Base-by-base conservation (phyloP, 2,329 filamentous ascomycete species). In the Hymenoscyphus infarciens region DNA sequence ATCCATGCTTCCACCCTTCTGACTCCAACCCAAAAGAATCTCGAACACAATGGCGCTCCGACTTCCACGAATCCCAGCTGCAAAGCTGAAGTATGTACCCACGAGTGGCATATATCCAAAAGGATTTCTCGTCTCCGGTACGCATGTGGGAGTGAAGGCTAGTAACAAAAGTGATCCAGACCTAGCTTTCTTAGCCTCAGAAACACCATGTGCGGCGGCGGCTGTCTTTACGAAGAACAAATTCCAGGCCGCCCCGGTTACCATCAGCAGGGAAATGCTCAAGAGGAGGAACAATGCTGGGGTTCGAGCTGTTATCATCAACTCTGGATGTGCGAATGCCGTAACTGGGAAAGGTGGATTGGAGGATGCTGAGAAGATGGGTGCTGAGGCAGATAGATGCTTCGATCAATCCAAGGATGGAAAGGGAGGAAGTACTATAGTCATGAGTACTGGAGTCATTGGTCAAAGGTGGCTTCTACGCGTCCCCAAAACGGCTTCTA, bases 371-470 rank as follows among this genome's bases (percentile, higher is more conserved):
- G 82, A 84, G 63, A 83, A 82, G 63, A 99, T 99, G 95, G 91
- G 89, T 16, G 79, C 80, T 65, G 87, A 86, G 66, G 91, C 93
- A 6, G 92, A 97, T 74, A 80, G 85, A 61, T 84, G 83, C 69
- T 85, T 85, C 66, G 76, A 76, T n/a, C 70, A 75, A 53, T 75
- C 76, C 57, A 74, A 74, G 54, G 78, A 79, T 68, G 77, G 77
- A 11, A 75, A 77, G 53, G 79, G 81, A 56, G 79, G 83, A 42
- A 82, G 81, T 68, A 95, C 91, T n/a, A 82, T 99, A 56, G 94
- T 98, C 65, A 98, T 99, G 95, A 97, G 92, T 75, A 99, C 95
- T 1, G 95, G 95, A 61, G 95, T 99, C 54, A 99, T 99, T 74
- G 95, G 95, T 8, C 94, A 98, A 77, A 87, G 91, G 87, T 88